Evolutionary conservation across 495 filamentous ascomycete genomes (phyloP).

Genomic region (Penicillium silybi): DNA sequence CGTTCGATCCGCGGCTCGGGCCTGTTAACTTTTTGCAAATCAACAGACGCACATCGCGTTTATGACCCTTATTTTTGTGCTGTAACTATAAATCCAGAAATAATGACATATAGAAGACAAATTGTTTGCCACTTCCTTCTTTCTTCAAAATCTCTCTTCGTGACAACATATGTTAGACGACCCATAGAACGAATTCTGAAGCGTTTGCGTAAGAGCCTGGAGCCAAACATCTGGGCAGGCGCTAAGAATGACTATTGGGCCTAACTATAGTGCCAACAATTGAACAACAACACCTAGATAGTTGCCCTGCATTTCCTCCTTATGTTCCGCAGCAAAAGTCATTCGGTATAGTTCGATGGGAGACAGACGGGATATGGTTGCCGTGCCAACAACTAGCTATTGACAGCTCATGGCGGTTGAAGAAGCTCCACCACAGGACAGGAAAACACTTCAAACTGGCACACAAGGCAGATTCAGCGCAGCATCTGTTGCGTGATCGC

Average conservation of each 20-base stretch:
- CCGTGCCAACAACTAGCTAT: slow-evolving; percentile 13
- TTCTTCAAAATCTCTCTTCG: no score
- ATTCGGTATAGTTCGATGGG: not conserved
- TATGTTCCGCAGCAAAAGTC: not conserved
- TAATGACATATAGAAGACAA: no score
- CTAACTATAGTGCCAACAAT: not conserved
- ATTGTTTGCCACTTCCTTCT: no score
- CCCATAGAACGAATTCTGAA: no score
- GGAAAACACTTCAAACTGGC: not conserved
- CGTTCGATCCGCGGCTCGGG: slow-evolving; percentile 41
- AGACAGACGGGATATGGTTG: slow-evolving; percentile 4
- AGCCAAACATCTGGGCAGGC: no score
- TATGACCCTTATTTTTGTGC: no score
- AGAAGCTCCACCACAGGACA: not conserved
- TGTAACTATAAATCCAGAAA: no score
- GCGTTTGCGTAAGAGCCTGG: no score
- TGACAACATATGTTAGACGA: no score
- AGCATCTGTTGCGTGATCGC: not conserved
- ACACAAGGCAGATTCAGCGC: not conserved
- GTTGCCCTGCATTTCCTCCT: not conserved
- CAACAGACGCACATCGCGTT: no score
- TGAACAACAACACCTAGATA: not conserved
- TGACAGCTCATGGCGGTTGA: slow-evolving; percentile 2
- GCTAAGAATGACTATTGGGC: not conserved
- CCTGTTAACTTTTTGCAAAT: slow-evolving; percentile 15